phyloP scores from a whole-genome alignment of 495 filamentous ascomycete genomes.

The Melanomma pulvis-pyrius region DNA sequence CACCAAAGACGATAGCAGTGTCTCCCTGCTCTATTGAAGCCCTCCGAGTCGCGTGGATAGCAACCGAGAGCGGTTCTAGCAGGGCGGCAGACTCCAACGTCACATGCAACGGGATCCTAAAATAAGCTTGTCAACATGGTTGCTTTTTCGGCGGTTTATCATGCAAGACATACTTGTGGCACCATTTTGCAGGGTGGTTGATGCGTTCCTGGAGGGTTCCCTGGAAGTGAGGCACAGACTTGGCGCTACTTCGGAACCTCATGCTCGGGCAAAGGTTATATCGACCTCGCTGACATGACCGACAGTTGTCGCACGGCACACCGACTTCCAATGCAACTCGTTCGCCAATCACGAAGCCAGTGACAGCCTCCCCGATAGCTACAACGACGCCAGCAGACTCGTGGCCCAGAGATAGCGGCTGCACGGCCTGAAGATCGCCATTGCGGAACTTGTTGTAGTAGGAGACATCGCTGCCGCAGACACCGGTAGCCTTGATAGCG shows the following conservation, averaged over 20 bases:
- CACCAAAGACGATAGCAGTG: slow-evolving; percentile 43
- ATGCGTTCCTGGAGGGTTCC: slow-evolving; percentile 43
- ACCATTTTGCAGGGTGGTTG: slow-evolving; percentile 45
- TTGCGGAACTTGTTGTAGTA: slow-evolving; percentile 45
- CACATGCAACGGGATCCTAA: slow-evolving; percentile 39
- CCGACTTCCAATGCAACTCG: slow-evolving; percentile 44
- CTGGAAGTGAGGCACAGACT: slow-evolving; percentile 44
- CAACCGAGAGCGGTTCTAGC: slow-evolving; percentile 41
- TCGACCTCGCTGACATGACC: slow-evolving; percentile 43
- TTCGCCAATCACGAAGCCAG: slow-evolving; percentile 41
- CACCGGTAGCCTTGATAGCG: slow-evolving; percentile 41
- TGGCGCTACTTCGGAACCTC: slow-evolving; percentile 44
- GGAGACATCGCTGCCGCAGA: slow-evolving; percentile 43
- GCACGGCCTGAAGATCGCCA: slow-evolving; percentile 39
- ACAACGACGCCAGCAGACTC: slow-evolving; percentile 42
- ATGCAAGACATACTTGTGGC: slow-evolving; percentile 43
- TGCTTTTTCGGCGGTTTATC: slow-evolving; percentile 21
- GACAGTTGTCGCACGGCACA: slow-evolving; percentile 42
- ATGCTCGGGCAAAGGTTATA: slow-evolving; percentile 44
- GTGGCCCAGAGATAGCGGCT: slow-evolving; percentile 40
- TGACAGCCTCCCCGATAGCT: slow-evolving; percentile 40
- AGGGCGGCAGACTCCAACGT: slow-evolving; percentile 39
- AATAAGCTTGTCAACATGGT: slow-evolving; percentile 29
- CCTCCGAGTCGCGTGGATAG: slow-evolving; percentile 40
- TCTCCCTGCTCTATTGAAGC: slow-evolving; percentile 40